phyloP scores from a whole-genome alignment of 305 asterid species.

The Fraxinus ornus region DNA sequence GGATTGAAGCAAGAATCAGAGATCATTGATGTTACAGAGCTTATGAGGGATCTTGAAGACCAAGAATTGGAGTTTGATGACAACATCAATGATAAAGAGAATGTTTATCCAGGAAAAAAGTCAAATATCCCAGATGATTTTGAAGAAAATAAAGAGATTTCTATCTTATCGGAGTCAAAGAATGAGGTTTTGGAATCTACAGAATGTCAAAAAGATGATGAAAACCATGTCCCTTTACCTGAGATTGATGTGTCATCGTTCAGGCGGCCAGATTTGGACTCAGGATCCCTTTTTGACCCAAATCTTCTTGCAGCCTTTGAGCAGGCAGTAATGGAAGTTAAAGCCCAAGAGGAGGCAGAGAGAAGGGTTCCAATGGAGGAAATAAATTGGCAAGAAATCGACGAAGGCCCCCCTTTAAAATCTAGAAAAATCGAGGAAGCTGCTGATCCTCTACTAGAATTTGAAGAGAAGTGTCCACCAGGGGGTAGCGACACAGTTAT shows the following conservation, averaged over 20 bases:
- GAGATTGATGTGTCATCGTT: slow-evolving; percentile 47
- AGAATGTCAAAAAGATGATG: slow-evolving; percentile 4
- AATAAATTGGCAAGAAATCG: slow-evolving; percentile 24
- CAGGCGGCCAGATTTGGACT: slow-evolving; percentile 71
- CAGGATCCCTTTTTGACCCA: slow-evolving; percentile 74
- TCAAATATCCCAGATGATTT: background rate
- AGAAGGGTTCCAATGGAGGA: slow-evolving; percentile 35
- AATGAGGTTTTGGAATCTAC: slow-evolving; percentile 24
- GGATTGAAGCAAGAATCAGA: slow-evolving; percentile 47
- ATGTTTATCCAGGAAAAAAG: slow-evolving; percentile 31
- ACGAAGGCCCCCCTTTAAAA: slow-evolving; percentile 51
- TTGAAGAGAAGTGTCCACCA: slow-evolving; percentile 70
- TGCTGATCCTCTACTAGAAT: slow-evolving; percentile 45
- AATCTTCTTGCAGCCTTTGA: slow-evolving; percentile 73
- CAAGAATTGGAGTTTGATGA: slow-evolving; percentile 37
- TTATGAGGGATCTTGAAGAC: slow-evolving; percentile 72
- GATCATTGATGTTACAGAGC: slow-evolving; percentile 55
- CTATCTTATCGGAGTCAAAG: slow-evolving; percentile 9
- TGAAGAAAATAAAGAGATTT: slow-evolving; percentile 5
- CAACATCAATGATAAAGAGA: slow-evolving; percentile 58
- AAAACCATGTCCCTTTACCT: slow-evolving; percentile 24
- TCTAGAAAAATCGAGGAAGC: slow-evolving; percentile 40
- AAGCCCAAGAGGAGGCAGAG: slow-evolving; percentile 54
- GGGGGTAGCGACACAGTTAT: slow-evolving; percentile 63
- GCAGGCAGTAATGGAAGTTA: slow-evolving; percentile 66